Base-by-base conservation (phyloP, 2,329 filamentous ascomycete genomes). In the Hypoxylon sp. region DNA sequence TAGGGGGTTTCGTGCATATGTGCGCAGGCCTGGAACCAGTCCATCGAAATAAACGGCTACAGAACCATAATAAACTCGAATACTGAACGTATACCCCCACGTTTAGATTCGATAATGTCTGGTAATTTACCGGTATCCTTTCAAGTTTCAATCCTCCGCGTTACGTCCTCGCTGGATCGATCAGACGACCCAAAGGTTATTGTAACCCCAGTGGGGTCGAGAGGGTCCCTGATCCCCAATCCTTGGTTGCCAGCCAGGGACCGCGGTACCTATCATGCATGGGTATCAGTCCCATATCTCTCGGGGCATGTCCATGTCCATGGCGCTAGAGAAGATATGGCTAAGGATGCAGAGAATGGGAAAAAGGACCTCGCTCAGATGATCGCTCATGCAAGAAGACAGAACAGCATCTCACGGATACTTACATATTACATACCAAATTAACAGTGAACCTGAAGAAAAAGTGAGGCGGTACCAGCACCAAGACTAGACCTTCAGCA, bases 391-490 rank as follows among this genome's bases (percentile, higher is more conserved):
- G 43, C 48, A 61, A 45, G 47, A 57, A 50, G 11, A 47, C 19
- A 11, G 30, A 63, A 57, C 32, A 23, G 30, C 7, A 16, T 46
- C n/a, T 29, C n/a, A 58, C 46, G 32, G 54, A 27, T 60, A 60
- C 39, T n/a, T 53, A 55, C 50, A 39, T 54, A 54, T 43, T 27
- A 45, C 27, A 51, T 39, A 32, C 29, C n/a, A 57, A 21, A 56
- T 7, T 39, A 29, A 52, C 23, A 51, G 11, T 43, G 53, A 16
- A 8, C 27, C 53, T 32, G 6, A 50, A 54, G 41, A 21, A 52
- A 67, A 53, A 68, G 65, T 68, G 65, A 68, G 65, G 65, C 65
- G 60, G 23, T 6, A 48, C 12, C 8, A 46, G 25, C 14, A 14
- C 23, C 21, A 19, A 47, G 14, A 34, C n/a, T 32, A 30, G 19